Conservation (phyloP, 192 early-diverging fungal genomes). For the Globomyces pollinis-pini region DNA sequence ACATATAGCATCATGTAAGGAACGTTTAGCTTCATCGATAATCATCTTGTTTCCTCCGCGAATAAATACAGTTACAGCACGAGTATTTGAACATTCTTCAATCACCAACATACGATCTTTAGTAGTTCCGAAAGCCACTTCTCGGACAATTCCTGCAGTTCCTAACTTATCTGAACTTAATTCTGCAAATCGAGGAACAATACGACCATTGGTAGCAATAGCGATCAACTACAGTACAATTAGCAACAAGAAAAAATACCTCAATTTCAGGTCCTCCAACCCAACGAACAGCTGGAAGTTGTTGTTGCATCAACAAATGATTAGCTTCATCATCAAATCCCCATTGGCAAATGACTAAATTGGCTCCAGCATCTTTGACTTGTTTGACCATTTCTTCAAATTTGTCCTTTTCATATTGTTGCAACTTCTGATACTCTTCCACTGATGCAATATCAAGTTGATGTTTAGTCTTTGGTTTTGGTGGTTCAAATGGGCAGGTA, state of each 20-base stretch:
- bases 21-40: conserved; percentile 97
- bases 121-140: conserved; percentile 92
- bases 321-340: conserved; percentile 99
- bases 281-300: conserved; percentile 97
- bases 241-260: conserved; percentile 40
- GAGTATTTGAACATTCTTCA: conserved; percentile 97
- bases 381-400: conserved; percentile 95
- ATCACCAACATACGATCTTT: conserved; percentile 99
- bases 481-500: conserved; percentile 99
- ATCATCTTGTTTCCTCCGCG: conserved; percentile 99
- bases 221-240: conserved; percentile 67
- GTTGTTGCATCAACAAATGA: conserved; percentile 94
- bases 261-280: conserved; percentile 99
- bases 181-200: conserved; percentile 99
- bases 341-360: conserved; percentile 99
- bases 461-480: conserved; percentile 99
- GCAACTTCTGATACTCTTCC: conserved; percentile 96
- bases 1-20: conserved; percentile 97
- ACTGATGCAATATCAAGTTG: conserved; percentile 97
- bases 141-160: conserved; percentile 86
- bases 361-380: conserved; percentile 97
- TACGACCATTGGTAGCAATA: conserved; percentile 99
- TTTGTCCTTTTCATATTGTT: conserved; percentile 91
- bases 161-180: conserved; percentile 83
- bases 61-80: conserved; percentile 94